A percentile compares a stretch with the other conserved stretches of the same genome.
Conservation (phyloP, 176 grass and related monocot species). For the Bromus sterilis region DNA sequence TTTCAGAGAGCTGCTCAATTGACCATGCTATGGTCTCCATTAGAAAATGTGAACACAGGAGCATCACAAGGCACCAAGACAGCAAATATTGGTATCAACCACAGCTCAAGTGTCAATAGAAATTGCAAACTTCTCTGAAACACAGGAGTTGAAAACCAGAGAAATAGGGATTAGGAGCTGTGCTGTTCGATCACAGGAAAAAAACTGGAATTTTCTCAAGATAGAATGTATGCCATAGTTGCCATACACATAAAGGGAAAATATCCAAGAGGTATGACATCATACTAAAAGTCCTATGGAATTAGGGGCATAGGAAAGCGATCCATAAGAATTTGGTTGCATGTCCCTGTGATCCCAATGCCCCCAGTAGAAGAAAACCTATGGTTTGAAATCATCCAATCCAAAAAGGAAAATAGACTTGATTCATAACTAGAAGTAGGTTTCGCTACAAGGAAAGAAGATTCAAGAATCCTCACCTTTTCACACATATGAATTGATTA, state of each 20-base stretch:
- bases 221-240: background rate
- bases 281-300: background rate
- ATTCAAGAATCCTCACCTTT: background rate
- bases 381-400: background rate
- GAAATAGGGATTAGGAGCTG: background rate
- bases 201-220: background rate
- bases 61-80: background rate
- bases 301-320: background rate
- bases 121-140: background rate
- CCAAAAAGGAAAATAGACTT: background rate
- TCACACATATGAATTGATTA: background rate
- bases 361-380: background rate
- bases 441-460: background rate
- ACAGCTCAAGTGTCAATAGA: background rate
- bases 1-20: background rate
- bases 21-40: background rate
- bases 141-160: background rate
- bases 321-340: background rate
- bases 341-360: background rate
- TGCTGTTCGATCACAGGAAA: background rate
- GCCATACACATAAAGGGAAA: background rate
- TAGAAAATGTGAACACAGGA: background rate
- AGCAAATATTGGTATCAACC: background rate
- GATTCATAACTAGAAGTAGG: background rate
- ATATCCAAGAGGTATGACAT: background rate